These are phyloP conservation scores for Fusarium nematophilum DNA, from an alignment of 2,329 filamentous ascomycete genomes.

Conservation along the genomic window DNA sequence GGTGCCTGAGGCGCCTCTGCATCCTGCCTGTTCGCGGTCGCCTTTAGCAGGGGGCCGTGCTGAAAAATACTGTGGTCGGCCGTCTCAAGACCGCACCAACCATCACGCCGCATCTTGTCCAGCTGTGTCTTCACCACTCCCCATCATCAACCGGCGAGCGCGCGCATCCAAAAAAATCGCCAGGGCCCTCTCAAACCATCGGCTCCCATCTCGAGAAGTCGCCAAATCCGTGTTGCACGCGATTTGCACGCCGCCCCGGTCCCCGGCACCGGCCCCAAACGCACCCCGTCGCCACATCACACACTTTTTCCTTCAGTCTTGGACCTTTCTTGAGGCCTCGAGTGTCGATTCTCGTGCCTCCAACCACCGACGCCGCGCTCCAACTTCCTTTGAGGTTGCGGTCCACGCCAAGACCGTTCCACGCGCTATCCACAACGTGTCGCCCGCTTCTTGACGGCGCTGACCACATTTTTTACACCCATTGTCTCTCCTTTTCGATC, in stretches of 20 bases:
- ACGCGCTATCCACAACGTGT: slow-evolving; percentile 46
- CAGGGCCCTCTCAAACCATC: slow-evolving; percentile 70
- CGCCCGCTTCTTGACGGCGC: slow-evolving; percentile 38
- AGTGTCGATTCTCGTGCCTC: slow-evolving; percentile 39
- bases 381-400: slow-evolving; percentile 33
- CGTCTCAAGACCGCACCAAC: slow-evolving; percentile 56
- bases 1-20: slow-evolving; percentile 38
- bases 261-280: slow-evolving; percentile 54
- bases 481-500: slow-evolving; percentile 33
- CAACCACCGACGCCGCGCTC: slow-evolving; percentile 36
- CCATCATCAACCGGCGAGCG: slow-evolving; percentile 63
- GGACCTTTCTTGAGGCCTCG: slow-evolving; percentile 39
- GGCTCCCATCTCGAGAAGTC: slow-evolving; percentile 66
- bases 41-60: slow-evolving; percentile 52
- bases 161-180: slow-evolving; percentile 72
- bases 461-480: slow-evolving; percentile 24
- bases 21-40: slow-evolving; percentile 40
- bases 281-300: slow-evolving; percentile 54
- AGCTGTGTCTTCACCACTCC: slow-evolving; percentile 65
- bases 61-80: slow-evolving; percentile 56
- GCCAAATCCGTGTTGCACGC: slow-evolving; percentile 66
- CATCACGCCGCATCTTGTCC: slow-evolving; percentile 62
- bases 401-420: slow-evolving; percentile 36
- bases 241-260: slow-evolving; percentile 61
- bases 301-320: slow-evolving; percentile 56